A percentile compares a stretch with the other conserved stretches of the same genome.
phyloP scores from a whole-genome alignment of 164 flowering plant species.

The Houttuynia cordata region DNA sequence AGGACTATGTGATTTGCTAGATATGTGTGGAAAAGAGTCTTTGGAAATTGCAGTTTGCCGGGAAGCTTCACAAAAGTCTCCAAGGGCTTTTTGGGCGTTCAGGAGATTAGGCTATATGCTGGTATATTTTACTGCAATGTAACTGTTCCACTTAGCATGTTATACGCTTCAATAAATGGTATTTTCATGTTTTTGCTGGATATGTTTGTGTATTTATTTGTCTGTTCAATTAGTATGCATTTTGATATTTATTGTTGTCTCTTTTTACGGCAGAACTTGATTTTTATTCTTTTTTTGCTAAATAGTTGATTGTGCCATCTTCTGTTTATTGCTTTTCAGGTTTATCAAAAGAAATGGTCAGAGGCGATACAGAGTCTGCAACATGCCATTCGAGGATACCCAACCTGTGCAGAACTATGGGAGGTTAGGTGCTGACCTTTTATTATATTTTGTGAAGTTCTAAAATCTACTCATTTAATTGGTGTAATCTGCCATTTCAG shows the following conservation, averaged over 20 bases:
- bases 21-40: conserved; percentile 54
- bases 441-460: neutral
- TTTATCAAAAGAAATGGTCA: conserved; percentile 64
- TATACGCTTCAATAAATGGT: neutral
- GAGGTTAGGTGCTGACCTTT: conserved; percentile 41
- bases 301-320: neutral
- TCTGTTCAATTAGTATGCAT: neutral
- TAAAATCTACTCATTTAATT: neutral
- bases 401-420: conserved; percentile 74
- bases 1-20: conserved; percentile 70
- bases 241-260: neutral
- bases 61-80: conserved; percentile 67
- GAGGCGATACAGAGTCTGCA: conserved; percentile 89
- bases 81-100: conserved; percentile 93
- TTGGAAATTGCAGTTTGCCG: conserved; percentile 55
- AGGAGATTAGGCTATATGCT: conserved; percentile 68
- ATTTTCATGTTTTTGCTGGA: neutral
- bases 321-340: conserved; percentile 16
- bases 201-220: neutral
- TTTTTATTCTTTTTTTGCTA: no score
- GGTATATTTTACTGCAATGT: conserved; percentile 19
- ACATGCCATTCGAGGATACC: conserved; percentile 88
- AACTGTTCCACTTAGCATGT: no score
- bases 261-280: neutral
- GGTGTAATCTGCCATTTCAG: conserved; percentile 21